These are phyloP conservation scores for Flaveria linearis DNA, from an alignment of 129 eudicot species.

Conservation along the genomic window DNA sequence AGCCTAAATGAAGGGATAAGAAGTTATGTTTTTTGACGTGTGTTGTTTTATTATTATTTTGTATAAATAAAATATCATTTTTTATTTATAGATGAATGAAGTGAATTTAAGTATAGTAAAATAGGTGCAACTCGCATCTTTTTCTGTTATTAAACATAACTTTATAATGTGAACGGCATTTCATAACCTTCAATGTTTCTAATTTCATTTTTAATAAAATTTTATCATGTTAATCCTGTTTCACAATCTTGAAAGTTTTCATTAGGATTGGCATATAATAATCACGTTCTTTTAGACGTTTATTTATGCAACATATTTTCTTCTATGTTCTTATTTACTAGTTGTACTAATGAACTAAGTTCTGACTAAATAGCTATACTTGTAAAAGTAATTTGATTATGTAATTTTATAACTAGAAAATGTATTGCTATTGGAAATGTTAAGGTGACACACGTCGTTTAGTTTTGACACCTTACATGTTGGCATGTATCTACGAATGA, in stretches of 20 bases:
- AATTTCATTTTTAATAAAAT: background rate
- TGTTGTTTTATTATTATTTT: too few relatives aligned
- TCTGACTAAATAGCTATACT: too few relatives aligned
- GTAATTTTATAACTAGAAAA: too few relatives aligned
- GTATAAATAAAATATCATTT: background rate
- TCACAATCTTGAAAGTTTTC: background rate
- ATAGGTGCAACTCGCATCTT: too few relatives aligned
- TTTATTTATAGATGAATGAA: background rate
- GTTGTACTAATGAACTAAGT: background rate
- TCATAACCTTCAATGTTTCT: background rate
- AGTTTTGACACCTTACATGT: too few relatives aligned
- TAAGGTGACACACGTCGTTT: too few relatives aligned
- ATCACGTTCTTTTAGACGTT: background rate
- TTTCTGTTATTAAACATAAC: too few relatives aligned
- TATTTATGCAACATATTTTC: too few relatives aligned
- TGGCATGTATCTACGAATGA: background rate
- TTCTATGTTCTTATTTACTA: background rate
- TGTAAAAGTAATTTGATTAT: too few relatives aligned
- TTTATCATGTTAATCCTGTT: background rate
- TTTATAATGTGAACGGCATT: background rate
- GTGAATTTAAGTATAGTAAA: background rate
- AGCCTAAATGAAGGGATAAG: slow-evolving; percentile 49
- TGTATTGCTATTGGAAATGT: too few relatives aligned
- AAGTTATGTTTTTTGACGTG: slow-evolving; percentile 18
- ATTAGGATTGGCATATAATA: background rate